Conservation (phyloP, 805 yeast species). For the Saturnispora serradocipensis region DNA sequence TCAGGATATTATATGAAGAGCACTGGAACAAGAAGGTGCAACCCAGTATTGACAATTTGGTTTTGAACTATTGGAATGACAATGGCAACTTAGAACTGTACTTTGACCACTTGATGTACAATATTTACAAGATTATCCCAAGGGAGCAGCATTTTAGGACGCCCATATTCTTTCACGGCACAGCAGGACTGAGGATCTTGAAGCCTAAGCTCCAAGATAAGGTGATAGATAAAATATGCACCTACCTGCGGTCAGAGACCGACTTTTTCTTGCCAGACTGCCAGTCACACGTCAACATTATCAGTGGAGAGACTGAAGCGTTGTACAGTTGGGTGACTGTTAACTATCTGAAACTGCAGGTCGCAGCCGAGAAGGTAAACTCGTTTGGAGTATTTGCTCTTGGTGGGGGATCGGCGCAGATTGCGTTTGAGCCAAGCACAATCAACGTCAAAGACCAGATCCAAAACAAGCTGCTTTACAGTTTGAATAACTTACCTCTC, state of each 20-base stretch:
- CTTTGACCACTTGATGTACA: slow-evolving; percentile 37
- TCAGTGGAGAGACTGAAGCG: slow-evolving; percentile 61
- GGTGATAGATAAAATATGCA: slow-evolving; percentile 41
- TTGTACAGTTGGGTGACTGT: slow-evolving; percentile 58
- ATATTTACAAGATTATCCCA: slow-evolving; percentile 47
- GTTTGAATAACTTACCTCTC: slow-evolving; percentile 32
- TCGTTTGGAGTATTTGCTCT: slow-evolving; percentile 52
- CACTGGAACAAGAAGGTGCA: slow-evolving; percentile 43
- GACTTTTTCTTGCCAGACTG: slow-evolving; percentile 56
- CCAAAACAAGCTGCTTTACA: slow-evolving; percentile 38
- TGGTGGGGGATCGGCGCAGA: slow-evolving; percentile 62
- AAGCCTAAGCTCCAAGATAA: slow-evolving; percentile 38
- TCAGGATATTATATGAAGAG: slow-evolving; percentile 14
- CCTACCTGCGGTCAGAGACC: slow-evolving; percentile 37
- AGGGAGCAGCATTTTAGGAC: slow-evolving; percentile 50
- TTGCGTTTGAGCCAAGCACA: slow-evolving; percentile 53
- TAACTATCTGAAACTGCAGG: slow-evolving; percentile 39
- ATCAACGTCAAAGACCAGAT: slow-evolving; percentile 19
- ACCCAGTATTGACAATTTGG: slow-evolving; percentile 56
- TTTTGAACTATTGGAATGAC: slow-evolving; percentile 38
- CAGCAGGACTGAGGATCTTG: slow-evolving; percentile 58
- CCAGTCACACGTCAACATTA: slow-evolving; percentile 44
- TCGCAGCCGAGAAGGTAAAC: slow-evolving; percentile 28
- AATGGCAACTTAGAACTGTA: slow-evolving; percentile 48
- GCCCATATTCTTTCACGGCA: slow-evolving; percentile 60